Base-by-base conservation (phyloP, 1,284 basidiomycete species). In the Irpex sp. region DNA sequence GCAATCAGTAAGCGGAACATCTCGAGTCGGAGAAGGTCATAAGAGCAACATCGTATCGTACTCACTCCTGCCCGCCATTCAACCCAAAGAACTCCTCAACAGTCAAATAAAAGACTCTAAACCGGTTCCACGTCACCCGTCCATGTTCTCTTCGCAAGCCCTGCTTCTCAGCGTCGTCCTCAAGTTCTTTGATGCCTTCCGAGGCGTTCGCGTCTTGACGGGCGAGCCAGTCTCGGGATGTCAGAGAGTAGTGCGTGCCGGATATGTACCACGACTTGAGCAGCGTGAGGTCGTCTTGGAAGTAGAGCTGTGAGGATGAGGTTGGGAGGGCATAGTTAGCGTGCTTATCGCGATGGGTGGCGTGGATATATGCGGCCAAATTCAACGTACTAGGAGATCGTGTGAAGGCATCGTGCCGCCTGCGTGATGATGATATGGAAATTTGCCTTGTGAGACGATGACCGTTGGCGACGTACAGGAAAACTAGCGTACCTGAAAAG, bases 401-500 rank as follows among this genome's bases (percentile, higher is more conserved):
- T 87, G 81, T 8, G 85, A 87, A 39, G 81, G 80, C 83, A 86
- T 87, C 5, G 85, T 86, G 10, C 85, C 84, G 28, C 84, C 83
- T 81, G 59, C 33, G 39, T 8, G 56, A 63, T 65, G 61, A 2
- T 2, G 6, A 7, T 35, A 10, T 37, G 23, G 56, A 9, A 19
- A 60, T 70, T 42, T 73, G 53, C 51, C 58, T 42, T n/a, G 53
- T 14, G 4, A n/a, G n/a, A n/a, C n/a, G n/a, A n/a, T n/a, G n/a
- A n/a, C n/a, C n/a, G n/a, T n/a, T n/a, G n/a, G n/a, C n/a, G n/a
- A n/a, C n/a, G n/a, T n/a, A n/a, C n/a, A n/a, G n/a, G n/a, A n/a
- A n/a, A n/a, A n/a, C n/a, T n/a, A n/a, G n/a, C n/a, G n/a, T n/a
- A 81, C 87, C 88, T 4, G 86, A 84, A 72, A 92, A 91, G 75